Conservation (phyloP, 164 flowering plant genomes). For the Piper longum region DNA sequence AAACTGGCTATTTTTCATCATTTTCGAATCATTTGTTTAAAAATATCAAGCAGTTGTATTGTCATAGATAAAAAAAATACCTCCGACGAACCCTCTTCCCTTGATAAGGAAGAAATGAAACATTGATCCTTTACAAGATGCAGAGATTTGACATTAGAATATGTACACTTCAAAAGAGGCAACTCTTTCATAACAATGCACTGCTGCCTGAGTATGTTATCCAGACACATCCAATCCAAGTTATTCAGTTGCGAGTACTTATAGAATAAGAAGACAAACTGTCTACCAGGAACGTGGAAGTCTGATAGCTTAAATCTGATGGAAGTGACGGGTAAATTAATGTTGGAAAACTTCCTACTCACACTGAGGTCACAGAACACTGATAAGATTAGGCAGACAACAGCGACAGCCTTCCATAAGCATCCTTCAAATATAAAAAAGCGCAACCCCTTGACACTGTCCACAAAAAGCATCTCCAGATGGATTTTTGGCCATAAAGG, state of each 20-base stretch:
- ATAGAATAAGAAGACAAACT: slow-evolving; percentile 47
- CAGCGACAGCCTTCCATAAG: slow-evolving; percentile 52
- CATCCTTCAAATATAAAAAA: slow-evolving; percentile 70
- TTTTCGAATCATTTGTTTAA: not conserved
- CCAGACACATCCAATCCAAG: slow-evolving; percentile 51
- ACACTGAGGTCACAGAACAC: slow-evolving; percentile 28
- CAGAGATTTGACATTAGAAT: slow-evolving; percentile 46
- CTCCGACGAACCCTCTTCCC: slow-evolving; percentile 22
- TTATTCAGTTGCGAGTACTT: slow-evolving; percentile 33
- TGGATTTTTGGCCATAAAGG: slow-evolving; percentile 55
- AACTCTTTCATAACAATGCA: slow-evolving; percentile 41
- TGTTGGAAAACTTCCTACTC: slow-evolving; percentile 23
- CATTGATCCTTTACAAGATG: slow-evolving; percentile 23
- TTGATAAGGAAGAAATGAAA: slow-evolving; percentile 10
- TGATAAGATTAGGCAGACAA: slow-evolving; percentile 38
- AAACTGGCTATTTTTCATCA: not conserved
- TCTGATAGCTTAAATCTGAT: slow-evolving; percentile 46
- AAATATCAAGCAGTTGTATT: not conserved
- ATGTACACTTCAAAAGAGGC: slow-evolving; percentile 68
- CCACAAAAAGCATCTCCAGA: slow-evolving; percentile 83
- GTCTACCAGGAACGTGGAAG: slow-evolving; percentile 29
- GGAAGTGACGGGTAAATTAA: slow-evolving; percentile 64
- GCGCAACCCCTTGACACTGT: slow-evolving; percentile 56
- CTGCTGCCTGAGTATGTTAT: slow-evolving; percentile 29
- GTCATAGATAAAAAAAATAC: slow-evolving; percentile 19